Evolutionary conservation across 2,329 filamentous ascomycete genomes (phyloP).

Genomic region (Rhynchosporium secalis): DNA sequence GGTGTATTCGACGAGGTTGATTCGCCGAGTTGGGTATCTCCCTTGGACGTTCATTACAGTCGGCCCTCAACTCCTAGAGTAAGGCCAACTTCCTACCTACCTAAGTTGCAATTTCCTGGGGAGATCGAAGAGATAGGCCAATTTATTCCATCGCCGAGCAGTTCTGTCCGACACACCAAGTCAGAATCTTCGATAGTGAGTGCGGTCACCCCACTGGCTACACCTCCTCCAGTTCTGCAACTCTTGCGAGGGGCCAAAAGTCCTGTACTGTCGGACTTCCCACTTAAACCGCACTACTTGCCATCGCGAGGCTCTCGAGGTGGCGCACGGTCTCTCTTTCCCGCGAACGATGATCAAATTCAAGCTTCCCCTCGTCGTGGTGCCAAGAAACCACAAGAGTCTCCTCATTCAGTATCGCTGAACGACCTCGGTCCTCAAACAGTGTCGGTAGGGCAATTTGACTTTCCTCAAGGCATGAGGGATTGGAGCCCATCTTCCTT

Average conservation of each 20-base stretch:
- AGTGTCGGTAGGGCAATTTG: constrained; percentile 5
- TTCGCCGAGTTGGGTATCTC: constrained; percentile 27
- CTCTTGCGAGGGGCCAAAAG: constrained; percentile 6
- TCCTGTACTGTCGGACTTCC: constrained; percentile 7
- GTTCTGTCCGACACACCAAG: constrained; percentile 16
- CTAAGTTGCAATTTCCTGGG: constrained; percentile 26
- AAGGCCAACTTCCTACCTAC: constrained; percentile 28
- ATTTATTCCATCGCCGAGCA: constrained; percentile 13
- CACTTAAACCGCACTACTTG: neutral
- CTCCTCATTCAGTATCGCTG: constrained; percentile 18
- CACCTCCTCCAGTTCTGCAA: neutral
- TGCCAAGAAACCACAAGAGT: constrained; percentile 10
- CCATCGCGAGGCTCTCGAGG: constrained; percentile 18
- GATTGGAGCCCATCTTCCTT: constrained; percentile 22
- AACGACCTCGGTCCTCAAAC: constrained; percentile 16
- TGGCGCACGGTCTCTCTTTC: constrained; percentile 24
- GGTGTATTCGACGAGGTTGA: constrained; percentile 6
- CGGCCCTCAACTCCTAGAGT: constrained; percentile 25
- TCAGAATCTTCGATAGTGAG: constrained; percentile 26
- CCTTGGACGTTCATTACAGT: constrained; percentile 32
- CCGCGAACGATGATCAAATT: constrained; percentile 13
- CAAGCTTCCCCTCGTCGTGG: constrained; percentile 16
- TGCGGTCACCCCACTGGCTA: constrained; percentile 12
- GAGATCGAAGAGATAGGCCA: constrained; percentile 17
- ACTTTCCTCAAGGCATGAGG: constrained; percentile 24